A percentile compares a stretch with the other conserved stretches of the same genome.
Conservation (phyloP, 768 basidiomycete genomes). For the Leccinum longicurvipes region DNA sequence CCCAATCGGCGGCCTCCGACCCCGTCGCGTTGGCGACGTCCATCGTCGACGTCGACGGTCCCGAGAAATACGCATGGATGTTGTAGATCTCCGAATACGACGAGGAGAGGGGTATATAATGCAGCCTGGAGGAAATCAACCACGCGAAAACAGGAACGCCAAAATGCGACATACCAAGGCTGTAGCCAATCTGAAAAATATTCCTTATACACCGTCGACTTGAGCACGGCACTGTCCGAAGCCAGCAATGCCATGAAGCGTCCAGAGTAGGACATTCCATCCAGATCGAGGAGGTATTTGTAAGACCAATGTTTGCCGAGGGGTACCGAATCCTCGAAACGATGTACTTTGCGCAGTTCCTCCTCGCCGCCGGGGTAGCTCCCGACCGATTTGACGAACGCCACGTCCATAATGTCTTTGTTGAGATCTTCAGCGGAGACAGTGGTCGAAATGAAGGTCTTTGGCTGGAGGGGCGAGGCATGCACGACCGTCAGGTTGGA, state of each 20-base stretch:
- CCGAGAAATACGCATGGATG: constrained; percentile 89
- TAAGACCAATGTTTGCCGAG: constrained; percentile 89
- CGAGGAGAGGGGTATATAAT: constrained; percentile 89
- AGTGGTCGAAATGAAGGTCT: constrained; percentile 55
- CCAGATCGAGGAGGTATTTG: constrained; percentile 89
- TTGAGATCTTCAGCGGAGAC: constrained; percentile 66
- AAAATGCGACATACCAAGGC: constrained; percentile 59
- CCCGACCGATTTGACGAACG: constrained; percentile 77
- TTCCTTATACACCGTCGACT: constrained; percentile 88
- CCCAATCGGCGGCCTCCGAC: constrained; percentile 28
- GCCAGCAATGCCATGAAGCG: constrained; percentile 82
- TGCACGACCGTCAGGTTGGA: constrained; percentile 65
- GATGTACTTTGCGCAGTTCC: constrained; percentile 59
- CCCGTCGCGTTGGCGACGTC: constrained; percentile 49
- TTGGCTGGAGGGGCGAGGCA: constrained; percentile 58
- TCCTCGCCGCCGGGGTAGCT: constrained; percentile 75
- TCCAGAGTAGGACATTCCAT: constrained; percentile 94
- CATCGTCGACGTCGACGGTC: constrained; percentile 62
- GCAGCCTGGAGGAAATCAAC: constrained; percentile 57
- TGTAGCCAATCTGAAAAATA: constrained; percentile 91
- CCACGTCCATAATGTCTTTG: constrained; percentile 79
- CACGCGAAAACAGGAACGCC: background rate
- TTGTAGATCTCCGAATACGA: constrained; percentile 93
- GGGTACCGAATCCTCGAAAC: constrained; percentile 72
- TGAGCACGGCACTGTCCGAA: constrained; percentile 86